Evolutionary conservation across 148 eudicot genomes (phyloP).

Genomic region (Amaranthus hypochondriacus): DNA sequence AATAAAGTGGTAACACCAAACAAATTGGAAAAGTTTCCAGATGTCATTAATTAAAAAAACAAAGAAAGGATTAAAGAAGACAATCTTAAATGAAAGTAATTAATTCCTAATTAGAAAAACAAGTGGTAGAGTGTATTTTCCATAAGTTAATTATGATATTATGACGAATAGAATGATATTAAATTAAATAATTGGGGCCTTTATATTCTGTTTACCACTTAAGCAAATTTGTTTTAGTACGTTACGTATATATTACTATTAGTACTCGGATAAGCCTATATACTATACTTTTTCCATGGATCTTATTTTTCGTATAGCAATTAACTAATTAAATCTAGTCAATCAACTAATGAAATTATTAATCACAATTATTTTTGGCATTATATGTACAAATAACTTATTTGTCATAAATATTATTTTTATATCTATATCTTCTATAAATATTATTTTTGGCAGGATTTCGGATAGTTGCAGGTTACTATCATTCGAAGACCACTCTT

Average conservation of each 20-base stretch:
- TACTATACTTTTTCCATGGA: neutral
- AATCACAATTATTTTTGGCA: too few species aligned
- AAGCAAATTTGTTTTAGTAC: slow-evolving; percentile 20
- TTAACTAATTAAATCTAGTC: neutral
- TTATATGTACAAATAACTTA: too few species aligned
- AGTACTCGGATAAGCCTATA: neutral
- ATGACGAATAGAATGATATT: neutral
- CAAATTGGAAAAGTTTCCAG: too few species aligned
- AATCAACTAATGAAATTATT: too few species aligned
- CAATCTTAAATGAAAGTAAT: neutral
- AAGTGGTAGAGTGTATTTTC: neutral
- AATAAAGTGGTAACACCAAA: too few species aligned
- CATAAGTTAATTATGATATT: neutral
- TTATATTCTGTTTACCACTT: slow-evolving; percentile 1
- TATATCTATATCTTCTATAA: too few species aligned
- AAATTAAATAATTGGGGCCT: neutral
- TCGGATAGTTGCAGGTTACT: too few species aligned
- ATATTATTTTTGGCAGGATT: too few species aligned
- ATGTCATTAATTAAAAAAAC: too few species aligned
- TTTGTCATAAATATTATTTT: too few species aligned
- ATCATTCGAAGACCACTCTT: too few species aligned
- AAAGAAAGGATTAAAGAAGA: neutral
- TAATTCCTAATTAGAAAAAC: neutral
- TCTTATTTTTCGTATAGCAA: neutral
- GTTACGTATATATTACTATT: neutral